Conservation (phyloP, 169 alveolate genomes). For the Plasmodium inui region DNA sequence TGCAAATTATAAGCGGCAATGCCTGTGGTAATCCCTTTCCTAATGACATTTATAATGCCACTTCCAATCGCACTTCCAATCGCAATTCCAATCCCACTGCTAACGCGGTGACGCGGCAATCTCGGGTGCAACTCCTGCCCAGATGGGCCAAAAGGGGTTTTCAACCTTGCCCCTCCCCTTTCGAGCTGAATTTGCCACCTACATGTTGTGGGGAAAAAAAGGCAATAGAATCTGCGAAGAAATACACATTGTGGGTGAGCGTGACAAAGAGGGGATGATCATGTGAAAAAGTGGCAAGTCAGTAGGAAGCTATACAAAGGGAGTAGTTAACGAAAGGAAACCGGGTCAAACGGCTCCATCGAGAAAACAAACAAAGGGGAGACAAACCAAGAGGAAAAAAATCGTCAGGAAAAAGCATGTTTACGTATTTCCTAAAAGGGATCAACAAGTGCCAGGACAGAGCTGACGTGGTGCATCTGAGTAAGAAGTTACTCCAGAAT, state of each 20-base stretch:
- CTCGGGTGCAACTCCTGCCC: background rate
- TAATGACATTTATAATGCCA: too few relatives aligned
- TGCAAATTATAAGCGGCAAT: background rate
- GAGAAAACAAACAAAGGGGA: background rate
- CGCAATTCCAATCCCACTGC: background rate
- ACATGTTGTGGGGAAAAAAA: background rate
- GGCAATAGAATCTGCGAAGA: background rate
- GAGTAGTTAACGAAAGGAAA: background rate
- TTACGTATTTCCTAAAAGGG: slow-evolving; percentile 50
- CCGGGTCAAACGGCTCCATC: background rate
- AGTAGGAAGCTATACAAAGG: background rate
- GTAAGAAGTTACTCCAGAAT: slow-evolving; percentile 28
- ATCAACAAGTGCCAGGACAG: slow-evolving; percentile 33
- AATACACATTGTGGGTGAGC: background rate
- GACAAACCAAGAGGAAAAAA: background rate
- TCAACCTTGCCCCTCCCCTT: background rate
- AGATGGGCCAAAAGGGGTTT: background rate
- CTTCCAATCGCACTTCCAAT: too few relatives aligned
- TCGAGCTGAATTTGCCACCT: background rate
- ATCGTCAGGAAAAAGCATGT: too few relatives aligned
- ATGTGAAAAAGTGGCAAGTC: background rate
- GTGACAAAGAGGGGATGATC: background rate
- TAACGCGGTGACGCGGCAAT: background rate
- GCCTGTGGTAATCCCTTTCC: too few relatives aligned
- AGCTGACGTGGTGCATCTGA: slow-evolving; percentile 41